Percentiles rank a stretch among this genome's conserved stretches.
phyloP scores from a whole-genome alignment of 306 rosid genomes.

The Medicago truncatula region MtrunA17r5.0-ANR NC_053046.1:10377501-10378000 shows the following conservation, averaged over 20 bases:
- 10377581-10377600: slow-evolving; percentile 48
- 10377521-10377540: slow-evolving; percentile 14
- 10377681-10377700: slow-evolving; percentile 34
- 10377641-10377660: slow-evolving; percentile 34
- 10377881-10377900: not conserved
- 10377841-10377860: slow-evolving; percentile 28
- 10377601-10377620: slow-evolving; percentile 7
- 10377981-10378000: not conserved
- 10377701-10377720: slow-evolving; percentile 61
- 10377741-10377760: slow-evolving; percentile 61
- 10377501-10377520: slow-evolving; percentile 29
- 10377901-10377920: slow-evolving; percentile 7
- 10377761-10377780: slow-evolving; percentile 71
- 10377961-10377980: not conserved
- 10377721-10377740: slow-evolving; percentile 57
- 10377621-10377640: slow-evolving; percentile 31
- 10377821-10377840: slow-evolving; percentile 61
- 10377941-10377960: not conserved
- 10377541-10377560: slow-evolving; percentile 39
- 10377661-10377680: slow-evolving; percentile 29
- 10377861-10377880: slow-evolving; percentile 10
- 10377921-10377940: not conserved
- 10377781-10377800: slow-evolving; percentile 71
- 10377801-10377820: slow-evolving; percentile 64
- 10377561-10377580: slow-evolving; percentile 5